Evolutionary conservation across 441 rosid genomes (phyloP).

Genomic region (Pelargonium fulgidum): DNA sequence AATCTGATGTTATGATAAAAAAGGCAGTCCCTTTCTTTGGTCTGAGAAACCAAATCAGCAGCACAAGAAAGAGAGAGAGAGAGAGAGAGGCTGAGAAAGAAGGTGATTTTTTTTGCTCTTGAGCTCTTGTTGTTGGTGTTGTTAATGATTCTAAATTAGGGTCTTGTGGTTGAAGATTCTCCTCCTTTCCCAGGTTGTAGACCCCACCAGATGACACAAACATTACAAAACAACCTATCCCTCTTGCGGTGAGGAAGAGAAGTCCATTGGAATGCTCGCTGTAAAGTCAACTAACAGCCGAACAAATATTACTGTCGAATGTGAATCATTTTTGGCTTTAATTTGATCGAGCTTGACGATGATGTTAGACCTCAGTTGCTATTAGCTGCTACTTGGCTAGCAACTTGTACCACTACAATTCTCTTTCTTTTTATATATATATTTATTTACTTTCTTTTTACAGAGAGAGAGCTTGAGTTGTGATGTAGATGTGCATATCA

Average conservation of each 20-base stretch:
- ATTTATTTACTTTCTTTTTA: too few relatives aligned
- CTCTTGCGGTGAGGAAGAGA: too few relatives aligned
- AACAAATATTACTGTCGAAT: neutral
- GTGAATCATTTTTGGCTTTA: too few relatives aligned
- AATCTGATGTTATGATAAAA: constrained; percentile 9
- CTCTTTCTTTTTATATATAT: too few relatives aligned
- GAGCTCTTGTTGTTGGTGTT: neutral
- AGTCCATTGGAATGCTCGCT: constrained; percentile 32
- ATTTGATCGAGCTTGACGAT: too few relatives aligned
- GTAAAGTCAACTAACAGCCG: constrained; percentile 29
- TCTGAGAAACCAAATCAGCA: constrained; percentile 6
- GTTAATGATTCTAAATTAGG: neutral
- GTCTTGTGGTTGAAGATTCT: constrained; percentile 20
- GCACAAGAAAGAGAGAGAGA: neutral
- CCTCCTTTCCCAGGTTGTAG: constrained; percentile 10
- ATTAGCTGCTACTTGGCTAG: neutral
- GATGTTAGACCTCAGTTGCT: too few relatives aligned
- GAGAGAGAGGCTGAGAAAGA: neutral
- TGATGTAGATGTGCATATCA: too few relatives aligned
- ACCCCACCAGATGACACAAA: constrained; percentile 18
- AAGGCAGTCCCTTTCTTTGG: constrained; percentile 4
- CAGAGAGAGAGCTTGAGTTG: too few relatives aligned
- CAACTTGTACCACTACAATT: too few relatives aligned
- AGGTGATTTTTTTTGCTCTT: neutral
- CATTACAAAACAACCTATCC: too few relatives aligned